Base-by-base conservation (phyloP, 306 rosid genomes). In the Medicago arabica region DNA sequence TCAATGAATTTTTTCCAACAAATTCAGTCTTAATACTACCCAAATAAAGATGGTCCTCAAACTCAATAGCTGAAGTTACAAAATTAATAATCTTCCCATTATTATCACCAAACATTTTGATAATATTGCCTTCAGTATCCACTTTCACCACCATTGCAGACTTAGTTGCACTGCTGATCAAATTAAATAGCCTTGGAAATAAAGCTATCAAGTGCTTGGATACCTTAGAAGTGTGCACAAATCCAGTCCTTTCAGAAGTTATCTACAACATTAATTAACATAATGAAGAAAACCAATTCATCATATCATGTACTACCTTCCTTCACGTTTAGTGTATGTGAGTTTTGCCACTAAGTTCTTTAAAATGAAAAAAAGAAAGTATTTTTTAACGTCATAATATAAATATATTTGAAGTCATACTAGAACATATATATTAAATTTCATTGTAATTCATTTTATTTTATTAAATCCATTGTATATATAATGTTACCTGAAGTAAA, bases 41-140 rank as follows among this genome's bases (percentile, higher is more conserved):
- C 36, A 93, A 17, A 74, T 93, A 93, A 38, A 93, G 89, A 83
- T 90, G 87, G 40, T 71, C 86, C 61, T 88, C 88, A 51, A 86
- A 90, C 74, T 90, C 93, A 16, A 93, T 0, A 67, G 87, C 93
- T 41, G 89, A 69, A 25, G 98, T 93, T 44, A 90, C 87, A 41
- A 88, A 81, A 40, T 10, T 66, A 50, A 86, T 81, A n/a, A 86
- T 89, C 51, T 87, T 86, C 6, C 97, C 93, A 23, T 69, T n/a
- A 8, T 75, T 71, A 79, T 93, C 96, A 36, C 80, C 91, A 12
- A 91, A 72, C 47, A 21, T 80, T 69, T 38, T 76, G 9, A 85
- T 69, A 10, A 93, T 90, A 25, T 69, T 85, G 36, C 96, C 97
- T n/a, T 93, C 74, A 4, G 58, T 75, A 1, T 59, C 86, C 71